These are phyloP conservation scores for Esteya vermicola DNA, from an alignment of 2,329 filamentous ascomycete species.

Conservation along the genomic window DNA sequence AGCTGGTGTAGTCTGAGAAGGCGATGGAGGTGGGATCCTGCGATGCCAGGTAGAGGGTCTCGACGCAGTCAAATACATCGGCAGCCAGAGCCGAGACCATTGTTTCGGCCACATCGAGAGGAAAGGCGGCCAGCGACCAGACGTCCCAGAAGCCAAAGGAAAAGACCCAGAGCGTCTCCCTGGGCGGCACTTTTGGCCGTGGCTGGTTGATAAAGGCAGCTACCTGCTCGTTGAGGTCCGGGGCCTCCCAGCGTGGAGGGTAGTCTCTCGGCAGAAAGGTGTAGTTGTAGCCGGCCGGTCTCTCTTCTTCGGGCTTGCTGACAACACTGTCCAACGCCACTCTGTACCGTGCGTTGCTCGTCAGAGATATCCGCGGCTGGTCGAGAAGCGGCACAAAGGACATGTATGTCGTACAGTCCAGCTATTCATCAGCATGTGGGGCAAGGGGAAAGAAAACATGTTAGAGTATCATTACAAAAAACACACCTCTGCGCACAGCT, in stretches of 20 bases:
- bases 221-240: conserved; percentile 31
- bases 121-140: conserved; percentile 35
- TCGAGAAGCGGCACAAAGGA: conserved; percentile 26
- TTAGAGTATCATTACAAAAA: neutral
- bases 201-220: conserved; percentile 27
- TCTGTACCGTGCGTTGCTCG: conserved; percentile 39
- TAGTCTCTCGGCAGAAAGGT: conserved; percentile 27
- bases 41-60: conserved; percentile 29
- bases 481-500: conserved; percentile 31
- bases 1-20: conserved; percentile 23
- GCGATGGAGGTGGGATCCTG: conserved; percentile 27
- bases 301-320: conserved; percentile 17
- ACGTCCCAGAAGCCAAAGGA: conserved; percentile 40
- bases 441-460: neutral
- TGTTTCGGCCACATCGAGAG: conserved; percentile 21
- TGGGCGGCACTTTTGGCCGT: conserved; percentile 17
- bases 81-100: conserved; percentile 22
- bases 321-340: conserved; percentile 21
- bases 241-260: conserved; percentile 21
- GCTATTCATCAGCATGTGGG: conserved; percentile 21
- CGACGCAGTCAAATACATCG: conserved; percentile 29
- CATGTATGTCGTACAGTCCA: conserved; percentile 29
- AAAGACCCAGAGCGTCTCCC: conserved; percentile 39
- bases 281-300: conserved; percentile 26
- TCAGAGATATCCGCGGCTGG: conserved; percentile 25